phyloP scores from a whole-genome alignment of 352 stramenopile species.

The Blastocystis sp. region DNA sequence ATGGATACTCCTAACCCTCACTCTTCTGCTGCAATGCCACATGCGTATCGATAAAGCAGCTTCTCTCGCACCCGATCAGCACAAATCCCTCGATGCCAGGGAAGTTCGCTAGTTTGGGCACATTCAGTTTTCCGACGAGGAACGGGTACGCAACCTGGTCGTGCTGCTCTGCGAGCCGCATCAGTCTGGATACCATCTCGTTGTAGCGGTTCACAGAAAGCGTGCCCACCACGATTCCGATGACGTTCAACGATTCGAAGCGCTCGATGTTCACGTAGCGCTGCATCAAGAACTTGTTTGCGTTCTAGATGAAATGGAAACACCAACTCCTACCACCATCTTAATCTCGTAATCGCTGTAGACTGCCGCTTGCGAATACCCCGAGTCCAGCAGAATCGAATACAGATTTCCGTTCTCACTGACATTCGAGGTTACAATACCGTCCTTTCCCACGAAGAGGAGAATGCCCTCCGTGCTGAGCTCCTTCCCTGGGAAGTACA shows the following conservation, averaged over 20 bases:
- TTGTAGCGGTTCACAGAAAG: slow-evolving; percentile 1
- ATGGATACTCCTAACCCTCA: slow-evolving; percentile 15
- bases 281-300: slow-evolving; percentile 27
- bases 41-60: slow-evolving; percentile 25
- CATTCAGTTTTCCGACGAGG: slow-evolving; percentile 7
- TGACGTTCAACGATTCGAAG: background rate
- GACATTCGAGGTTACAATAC: background rate
- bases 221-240: slow-evolving; percentile 8
- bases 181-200: background rate
- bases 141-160: slow-evolving; percentile 4
- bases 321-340: background rate
- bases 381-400: slow-evolving; percentile 21
- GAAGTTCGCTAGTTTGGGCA: slow-evolving; percentile 32
- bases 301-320: background rate
- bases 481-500: slow-evolving; percentile 1
- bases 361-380: background rate
- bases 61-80: slow-evolving; percentile 37
- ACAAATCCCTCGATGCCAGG: slow-evolving; percentile 39
- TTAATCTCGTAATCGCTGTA: background rate
- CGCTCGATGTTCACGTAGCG: slow-evolving; percentile 33
- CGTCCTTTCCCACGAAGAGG: background rate
- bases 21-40: background rate
- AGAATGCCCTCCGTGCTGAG: background rate
- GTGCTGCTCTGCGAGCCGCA: background rate
- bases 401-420: slow-evolving; percentile 25